Base-by-base conservation (phyloP, 1,284 basidiomycete species). In the Naganishia cerealis region DNA sequence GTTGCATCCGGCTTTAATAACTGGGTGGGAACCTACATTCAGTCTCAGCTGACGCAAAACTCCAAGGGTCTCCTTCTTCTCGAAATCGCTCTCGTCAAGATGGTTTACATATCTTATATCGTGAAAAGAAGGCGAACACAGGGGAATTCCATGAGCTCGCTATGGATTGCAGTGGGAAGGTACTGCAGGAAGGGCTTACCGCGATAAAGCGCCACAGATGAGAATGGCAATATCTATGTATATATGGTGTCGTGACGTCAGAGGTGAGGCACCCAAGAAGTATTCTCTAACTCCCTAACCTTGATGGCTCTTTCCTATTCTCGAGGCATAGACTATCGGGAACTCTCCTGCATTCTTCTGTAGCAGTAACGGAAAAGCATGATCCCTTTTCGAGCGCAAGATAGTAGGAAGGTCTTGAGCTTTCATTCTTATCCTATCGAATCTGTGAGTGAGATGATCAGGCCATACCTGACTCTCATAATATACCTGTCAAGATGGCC, bases 291-390 rank as follows among this genome's bases (percentile, higher is more conserved):
- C 9, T n/a, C n/a, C n/a, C 67, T 33, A 36, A 68, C 70, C 70
- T 48, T 77, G 74, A 63, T 78, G 77, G 1, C 67, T 72, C 42
- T 75, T 70, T 7, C 80, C 80, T 50, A 79, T 75, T 38, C 80
- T 72, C 43, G 76, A 73, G 0, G 79, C 79, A 57, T 81, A 81
- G 8, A 81, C 73, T 29, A 81, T 78, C 0, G 80, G 79, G 58
- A 81, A 81, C 65, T 80, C 78, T 40, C 76, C 75, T 12, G 76
- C 78, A 43, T 78, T 78, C 74, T 80, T 80, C 71, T 80, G 79
- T 40, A 80, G 65, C 12, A 81, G 63, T 54, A 80, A 57, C 21
- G 67, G 53, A 66, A 81, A 81, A 15, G 77, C 74, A 68, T 81
- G 79, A 72, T 81, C 80, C 33, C 70, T 63, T 13, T 39, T 10